phyloP scores from a whole-genome alignment of 148 eudicot species.

The Talinum fruticosum region DNA sequence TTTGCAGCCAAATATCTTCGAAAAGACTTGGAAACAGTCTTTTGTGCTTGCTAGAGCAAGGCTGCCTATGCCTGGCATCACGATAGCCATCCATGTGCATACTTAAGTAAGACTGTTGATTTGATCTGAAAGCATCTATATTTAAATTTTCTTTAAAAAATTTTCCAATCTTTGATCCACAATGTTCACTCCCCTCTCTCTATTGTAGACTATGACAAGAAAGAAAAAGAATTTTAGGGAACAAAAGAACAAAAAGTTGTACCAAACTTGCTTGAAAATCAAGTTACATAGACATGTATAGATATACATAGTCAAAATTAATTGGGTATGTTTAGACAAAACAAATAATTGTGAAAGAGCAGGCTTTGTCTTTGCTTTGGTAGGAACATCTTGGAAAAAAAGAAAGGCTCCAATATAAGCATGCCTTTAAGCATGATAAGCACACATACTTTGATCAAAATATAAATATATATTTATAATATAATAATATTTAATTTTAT shows the following conservation, averaged over 20 bases:
- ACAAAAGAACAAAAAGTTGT: not conserved
- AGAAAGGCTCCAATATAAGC: slow-evolving; percentile 3
- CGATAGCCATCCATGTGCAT: too few relatives aligned
- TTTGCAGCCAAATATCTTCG: too few relatives aligned
- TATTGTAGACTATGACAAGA: too few relatives aligned
- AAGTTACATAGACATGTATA: not conserved
- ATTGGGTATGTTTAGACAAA: not conserved
- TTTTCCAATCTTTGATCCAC: too few relatives aligned
- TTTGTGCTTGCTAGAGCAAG: not conserved
- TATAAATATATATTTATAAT: not conserved
- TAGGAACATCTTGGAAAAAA: not conserved
- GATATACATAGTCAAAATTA: not conserved
- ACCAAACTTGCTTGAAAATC: not conserved
- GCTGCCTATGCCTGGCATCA: not conserved
- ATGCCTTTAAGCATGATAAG: slow-evolving; percentile 14
- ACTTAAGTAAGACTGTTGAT: too few relatives aligned
- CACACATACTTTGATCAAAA: slow-evolving; percentile 22
- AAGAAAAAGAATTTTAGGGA: not conserved
- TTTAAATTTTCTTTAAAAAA: too few relatives aligned
- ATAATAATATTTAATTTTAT: too few relatives aligned
- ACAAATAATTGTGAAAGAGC: slow-evolving; percentile 2
- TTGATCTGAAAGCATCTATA: too few relatives aligned
- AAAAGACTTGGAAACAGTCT: too few relatives aligned
- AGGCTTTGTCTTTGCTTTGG: not conserved
- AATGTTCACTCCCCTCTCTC: too few relatives aligned